Conservation (phyloP, 768 basidiomycete genomes). For the Ramaria sp. region DNA sequence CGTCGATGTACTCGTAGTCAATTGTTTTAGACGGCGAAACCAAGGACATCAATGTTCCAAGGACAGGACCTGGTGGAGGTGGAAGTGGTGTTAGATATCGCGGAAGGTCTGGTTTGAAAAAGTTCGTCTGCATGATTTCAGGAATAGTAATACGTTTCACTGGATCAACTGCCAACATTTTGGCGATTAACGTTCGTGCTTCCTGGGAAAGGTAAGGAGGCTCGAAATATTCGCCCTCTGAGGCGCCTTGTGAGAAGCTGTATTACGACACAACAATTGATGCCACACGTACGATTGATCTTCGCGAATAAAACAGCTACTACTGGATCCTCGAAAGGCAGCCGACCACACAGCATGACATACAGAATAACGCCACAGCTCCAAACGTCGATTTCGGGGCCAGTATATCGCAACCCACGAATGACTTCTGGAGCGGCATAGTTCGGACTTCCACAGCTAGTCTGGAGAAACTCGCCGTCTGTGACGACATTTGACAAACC, state of each 20-base stretch:
- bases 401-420: conserved; percentile 87
- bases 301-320: conserved; percentile 89
- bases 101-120: conserved; percentile 78
- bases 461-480: conserved; percentile 94
- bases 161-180: conserved; percentile 92
- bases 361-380: conserved; percentile 98
- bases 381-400: conserved; percentile 99
- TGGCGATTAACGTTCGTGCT: conserved; percentile 65
- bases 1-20: conserved; percentile 83
- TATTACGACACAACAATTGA: not conserved
- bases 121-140: conserved; percentile 85
- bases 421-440: conserved; percentile 99
- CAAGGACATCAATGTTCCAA: conserved; percentile 62
- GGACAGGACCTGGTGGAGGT: conserved; percentile 63
- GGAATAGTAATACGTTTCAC: conserved; percentile 89
- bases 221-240: conserved; percentile 81
- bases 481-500: conserved; percentile 92
- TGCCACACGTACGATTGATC: conserved; percentile 61
- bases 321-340: conserved; percentile 97
- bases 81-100: conserved; percentile 81
- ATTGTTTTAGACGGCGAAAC: conserved; percentile 52
- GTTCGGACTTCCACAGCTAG: conserved; percentile 96
- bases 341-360: conserved; percentile 90
- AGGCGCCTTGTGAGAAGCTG: not conserved
- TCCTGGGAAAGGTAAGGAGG: conserved; percentile 74